These are phyloP conservation scores for Tieghemostelium lacteum DNA, from an alignment of 78 protist species.

Conservation along the genomic window DNA sequence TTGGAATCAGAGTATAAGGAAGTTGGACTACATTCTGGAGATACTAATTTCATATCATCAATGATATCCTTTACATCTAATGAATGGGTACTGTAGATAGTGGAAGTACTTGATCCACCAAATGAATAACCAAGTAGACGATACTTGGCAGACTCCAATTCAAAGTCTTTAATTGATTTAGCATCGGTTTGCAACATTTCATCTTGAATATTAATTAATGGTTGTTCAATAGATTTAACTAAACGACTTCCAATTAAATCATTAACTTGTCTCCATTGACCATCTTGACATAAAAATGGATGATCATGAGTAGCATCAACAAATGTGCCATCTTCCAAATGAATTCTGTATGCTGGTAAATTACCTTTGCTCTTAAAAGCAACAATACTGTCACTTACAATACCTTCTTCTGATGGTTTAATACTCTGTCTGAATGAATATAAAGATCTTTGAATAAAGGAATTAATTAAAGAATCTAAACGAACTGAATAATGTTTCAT, in stretches of 20 bases:
- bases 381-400: background rate
- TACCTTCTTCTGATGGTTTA: too few species aligned
- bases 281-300: background rate
- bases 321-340: background rate
- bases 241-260: background rate
- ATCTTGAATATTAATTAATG: background rate
- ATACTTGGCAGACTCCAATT: background rate
- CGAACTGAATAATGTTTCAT: background rate
- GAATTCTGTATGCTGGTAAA: background rate
- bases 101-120: background rate
- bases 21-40: background rate
- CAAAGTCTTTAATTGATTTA: background rate
- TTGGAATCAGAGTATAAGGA: background rate
- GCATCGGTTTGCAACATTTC: background rate
- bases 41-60: background rate
- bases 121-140: slow-evolving; percentile 20
- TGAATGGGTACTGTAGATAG: background rate
- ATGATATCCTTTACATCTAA: background rate
- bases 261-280: background rate
- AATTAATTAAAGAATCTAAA: background rate
- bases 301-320: slow-evolving; percentile 4
- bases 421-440: background rate
- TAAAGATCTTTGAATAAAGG: background rate
- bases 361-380: background rate
- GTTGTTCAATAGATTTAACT: slow-evolving; percentile 3